phyloP scores from a whole-genome alignment of 2,329 filamentous ascomycete species.

The Cryphonectria radicalis region DNA sequence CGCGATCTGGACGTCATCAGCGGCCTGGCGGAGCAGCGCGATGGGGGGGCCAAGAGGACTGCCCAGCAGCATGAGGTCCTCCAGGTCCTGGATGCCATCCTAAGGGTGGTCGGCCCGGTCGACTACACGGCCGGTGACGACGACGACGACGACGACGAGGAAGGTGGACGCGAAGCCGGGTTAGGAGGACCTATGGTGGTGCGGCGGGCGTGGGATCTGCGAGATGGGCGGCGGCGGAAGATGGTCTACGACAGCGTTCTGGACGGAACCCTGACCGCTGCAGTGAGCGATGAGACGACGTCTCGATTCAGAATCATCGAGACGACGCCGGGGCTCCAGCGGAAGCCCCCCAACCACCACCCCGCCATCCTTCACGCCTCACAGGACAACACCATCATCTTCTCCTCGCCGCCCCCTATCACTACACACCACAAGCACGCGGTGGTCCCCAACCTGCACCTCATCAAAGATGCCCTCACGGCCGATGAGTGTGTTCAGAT shows the following conservation, averaged over 20 bases:
- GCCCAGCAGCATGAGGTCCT: constrained; percentile 59
- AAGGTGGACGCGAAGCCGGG: neutral
- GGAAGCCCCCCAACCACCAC: constrained; percentile 71
- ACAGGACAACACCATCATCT: constrained; percentile 57
- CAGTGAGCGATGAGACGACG: constrained; percentile 35
- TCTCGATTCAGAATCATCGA: constrained; percentile 61
- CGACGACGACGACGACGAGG: constrained; percentile 34
- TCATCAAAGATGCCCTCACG: constrained; percentile 65
- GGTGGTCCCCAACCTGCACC: constrained; percentile 62
- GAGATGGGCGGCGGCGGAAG: constrained; percentile 45
- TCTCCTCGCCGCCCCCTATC: constrained; percentile 46
- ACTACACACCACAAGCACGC: constrained; percentile 65
- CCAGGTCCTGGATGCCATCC: constrained; percentile 64
- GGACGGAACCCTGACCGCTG: constrained; percentile 57
- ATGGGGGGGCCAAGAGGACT: constrained; percentile 47
- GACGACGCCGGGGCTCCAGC: constrained; percentile 59
- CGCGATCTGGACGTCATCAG: constrained; percentile 72
- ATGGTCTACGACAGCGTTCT: constrained; percentile 61
- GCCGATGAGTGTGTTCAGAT: constrained; percentile 67
- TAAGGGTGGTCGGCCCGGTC: constrained; percentile 65
- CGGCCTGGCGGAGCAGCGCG: constrained; percentile 62
- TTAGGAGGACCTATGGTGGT: constrained; percentile 55
- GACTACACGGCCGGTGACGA: constrained; percentile 47
- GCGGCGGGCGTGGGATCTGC: constrained; percentile 65
- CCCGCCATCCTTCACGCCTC: constrained; percentile 68